A percentile compares a stretch with the other conserved stretches of the same genome.
Conservation (phyloP, 2,329 filamentous ascomycete genomes). For the Sarocladium kiliense region DNA sequence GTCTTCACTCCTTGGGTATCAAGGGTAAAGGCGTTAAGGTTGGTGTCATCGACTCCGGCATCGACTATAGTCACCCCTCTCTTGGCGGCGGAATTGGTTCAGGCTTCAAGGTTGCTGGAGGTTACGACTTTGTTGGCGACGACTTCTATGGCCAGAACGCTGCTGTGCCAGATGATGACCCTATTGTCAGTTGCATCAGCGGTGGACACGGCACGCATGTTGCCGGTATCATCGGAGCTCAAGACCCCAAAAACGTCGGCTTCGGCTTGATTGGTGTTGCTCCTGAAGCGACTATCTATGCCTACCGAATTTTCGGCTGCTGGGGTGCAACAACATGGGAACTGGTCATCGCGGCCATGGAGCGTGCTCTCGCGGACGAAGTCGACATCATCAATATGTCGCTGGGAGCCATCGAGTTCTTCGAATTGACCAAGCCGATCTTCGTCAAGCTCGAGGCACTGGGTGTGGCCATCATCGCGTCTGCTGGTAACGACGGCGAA, state of each 20-base stretch:
- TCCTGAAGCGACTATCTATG: slow-evolving; percentile 29
- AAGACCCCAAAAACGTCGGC: slow-evolving; percentile 39
- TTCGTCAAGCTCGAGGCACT: slow-evolving; percentile 34
- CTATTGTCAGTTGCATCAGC: slow-evolving; percentile 10
- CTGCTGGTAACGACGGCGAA: slow-evolving; percentile 46
- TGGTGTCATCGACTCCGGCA: slow-evolving; percentile 18
- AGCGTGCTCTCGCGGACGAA: slow-evolving; percentile 14
- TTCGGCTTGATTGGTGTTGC: slow-evolving; percentile 35
- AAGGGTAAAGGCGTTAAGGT: slow-evolving; percentile 17
- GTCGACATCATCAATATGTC: slow-evolving; percentile 39
- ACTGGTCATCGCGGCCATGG: slow-evolving; percentile 49
- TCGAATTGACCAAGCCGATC: slow-evolving; percentile 35
- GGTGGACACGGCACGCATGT: slow-evolving; percentile 37
- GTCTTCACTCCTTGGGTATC: slow-evolving; percentile 16
- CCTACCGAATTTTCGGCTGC: slow-evolving; percentile 37
- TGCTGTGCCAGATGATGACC: slow-evolving; percentile 10
- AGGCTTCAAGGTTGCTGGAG: slow-evolving; percentile 16
- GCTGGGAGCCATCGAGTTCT: slow-evolving; percentile 33
- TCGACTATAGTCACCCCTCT: slow-evolving; percentile 17
- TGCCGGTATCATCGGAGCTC: slow-evolving; percentile 38
- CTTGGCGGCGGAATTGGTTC: slow-evolving; percentile 16
- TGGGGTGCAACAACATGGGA: slow-evolving; percentile 9
- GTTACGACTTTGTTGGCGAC: slow-evolving; percentile 15
- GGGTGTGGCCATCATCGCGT: slow-evolving; percentile 43
- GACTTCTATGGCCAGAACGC: slow-evolving; percentile 7